phyloP scores from a whole-genome alignment of 257 asterid species.

The Solanum sparsipilum region DNA sequence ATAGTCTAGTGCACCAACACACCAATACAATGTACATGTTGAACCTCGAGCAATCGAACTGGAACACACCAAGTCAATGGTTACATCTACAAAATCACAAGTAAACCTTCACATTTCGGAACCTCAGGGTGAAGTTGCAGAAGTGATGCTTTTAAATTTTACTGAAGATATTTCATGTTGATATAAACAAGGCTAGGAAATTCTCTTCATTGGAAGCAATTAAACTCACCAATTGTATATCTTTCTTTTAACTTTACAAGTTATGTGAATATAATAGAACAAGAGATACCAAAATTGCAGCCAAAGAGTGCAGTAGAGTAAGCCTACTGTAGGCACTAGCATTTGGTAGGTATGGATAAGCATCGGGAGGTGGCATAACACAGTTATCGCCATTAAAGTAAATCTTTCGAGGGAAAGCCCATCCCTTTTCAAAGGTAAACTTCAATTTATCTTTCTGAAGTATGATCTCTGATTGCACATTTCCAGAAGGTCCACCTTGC shows the following conservation, averaged over 20 bases:
- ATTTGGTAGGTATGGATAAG: conserved; percentile 29
- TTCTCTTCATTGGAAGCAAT: not conserved
- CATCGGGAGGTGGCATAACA: conserved; percentile 41
- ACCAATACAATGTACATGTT: not conserved
- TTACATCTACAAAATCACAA: not conserved
- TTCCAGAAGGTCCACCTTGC: conserved; percentile 31
- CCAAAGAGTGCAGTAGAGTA: not conserved
- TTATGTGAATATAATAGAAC: conserved; percentile 5
- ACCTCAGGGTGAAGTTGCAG: not conserved
- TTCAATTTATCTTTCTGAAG: conserved; percentile 22
- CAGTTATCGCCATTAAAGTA: conserved; percentile 44
- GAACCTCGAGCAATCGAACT: not conserved
- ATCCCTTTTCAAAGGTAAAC: conserved; percentile 38
- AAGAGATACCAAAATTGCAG: conserved; percentile 1
- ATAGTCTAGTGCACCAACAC: not conserved
- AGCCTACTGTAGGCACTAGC: not conserved
- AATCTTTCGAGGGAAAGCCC: conserved; percentile 43
- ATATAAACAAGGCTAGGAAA: not conserved
- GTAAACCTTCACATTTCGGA: not conserved
- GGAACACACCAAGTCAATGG: not conserved
- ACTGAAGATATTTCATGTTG: not conserved
- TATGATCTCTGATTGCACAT: conserved; percentile 45
- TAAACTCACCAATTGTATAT: not conserved
- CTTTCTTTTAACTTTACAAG: conserved; percentile 2
- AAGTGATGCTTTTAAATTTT: not conserved